Evolutionary conservation across 2,329 filamentous ascomycete species (phyloP).

Genomic region (Cladosporium velox): DNA sequence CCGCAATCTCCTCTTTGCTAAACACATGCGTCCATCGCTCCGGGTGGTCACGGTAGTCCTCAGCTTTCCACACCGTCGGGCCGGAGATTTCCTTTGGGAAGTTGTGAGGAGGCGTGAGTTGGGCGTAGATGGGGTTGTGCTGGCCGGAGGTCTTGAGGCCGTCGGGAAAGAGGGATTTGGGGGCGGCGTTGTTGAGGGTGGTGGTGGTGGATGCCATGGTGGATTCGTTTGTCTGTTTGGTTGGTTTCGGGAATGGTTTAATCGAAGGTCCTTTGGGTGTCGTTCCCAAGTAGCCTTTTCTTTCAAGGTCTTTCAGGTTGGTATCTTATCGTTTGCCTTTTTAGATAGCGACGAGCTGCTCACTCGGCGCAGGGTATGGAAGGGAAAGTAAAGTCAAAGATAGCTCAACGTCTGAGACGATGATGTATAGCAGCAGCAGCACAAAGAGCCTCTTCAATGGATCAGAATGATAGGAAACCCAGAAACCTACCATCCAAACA

Average conservation of each 20-base stretch:
- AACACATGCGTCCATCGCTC: constrained; percentile 72
- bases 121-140: constrained; percentile 66
- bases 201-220: constrained; percentile 9
- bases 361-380: neutral
- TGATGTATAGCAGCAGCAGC: no score
- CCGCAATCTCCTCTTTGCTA: constrained; percentile 62
- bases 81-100: constrained; percentile 71
- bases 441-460: no score
- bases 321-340: no score
- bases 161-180: constrained; percentile 58
- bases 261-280: neutral
- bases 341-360: neutral
- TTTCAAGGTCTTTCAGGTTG: no score
- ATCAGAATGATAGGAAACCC: neutral
- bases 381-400: neutral
- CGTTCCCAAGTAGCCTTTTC: no score
- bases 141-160: constrained; percentile 69
- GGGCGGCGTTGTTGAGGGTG: constrained; percentile 31
- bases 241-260: neutral
- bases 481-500: neutral
- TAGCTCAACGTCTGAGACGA: no score
- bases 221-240: no score
- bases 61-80: constrained; percentile 67
- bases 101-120: constrained; percentile 60
- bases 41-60: constrained; percentile 61